Conservation (phyloP, 2,329 filamentous ascomycete genomes). For the Tolypocladium capitatum region DNA sequence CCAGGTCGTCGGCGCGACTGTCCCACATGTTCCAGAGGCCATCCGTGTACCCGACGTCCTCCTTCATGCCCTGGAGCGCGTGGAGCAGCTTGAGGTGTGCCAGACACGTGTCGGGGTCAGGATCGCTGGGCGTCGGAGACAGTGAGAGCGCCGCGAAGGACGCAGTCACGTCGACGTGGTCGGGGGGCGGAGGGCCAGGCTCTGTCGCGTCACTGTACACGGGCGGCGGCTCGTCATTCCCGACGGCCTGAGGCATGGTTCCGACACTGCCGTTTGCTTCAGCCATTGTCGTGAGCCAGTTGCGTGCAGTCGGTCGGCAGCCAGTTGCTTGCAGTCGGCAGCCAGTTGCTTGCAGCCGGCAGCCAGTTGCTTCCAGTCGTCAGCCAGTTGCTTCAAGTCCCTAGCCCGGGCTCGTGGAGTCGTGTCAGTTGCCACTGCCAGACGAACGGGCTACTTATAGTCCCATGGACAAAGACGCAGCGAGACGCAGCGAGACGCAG, state of each 20-base stretch:
- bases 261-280: background rate
- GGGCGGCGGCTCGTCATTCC: background rate
- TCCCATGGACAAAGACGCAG: no score
- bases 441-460: background rate
- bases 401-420: background rate
- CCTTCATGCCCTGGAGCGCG: conserved; percentile 52
- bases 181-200: background rate
- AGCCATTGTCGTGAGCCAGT: no score
- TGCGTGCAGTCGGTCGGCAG: no score
- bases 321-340: no score
- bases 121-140: background rate
- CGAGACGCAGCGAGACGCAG: background rate
- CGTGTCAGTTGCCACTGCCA: no score
- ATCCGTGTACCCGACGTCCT: conserved; percentile 51
- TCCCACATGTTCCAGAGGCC: conserved; percentile 54
- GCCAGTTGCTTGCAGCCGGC: no score
- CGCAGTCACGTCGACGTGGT: background rate
- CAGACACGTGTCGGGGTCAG: conserved; percentile 41
- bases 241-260: background rate
- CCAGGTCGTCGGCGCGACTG: conserved; percentile 16
- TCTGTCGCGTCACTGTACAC: background rate
- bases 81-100: conserved; percentile 63
- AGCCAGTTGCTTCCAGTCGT: no score
- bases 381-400: background rate
- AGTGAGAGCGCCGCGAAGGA: background rate